A percentile compares a stretch with the other conserved stretches of the same genome.
These are phyloP conservation scores for Ustilago loliicola DNA, from an alignment of 1,284 basidiomycete genomes.

Conservation along the genomic window DNA sequence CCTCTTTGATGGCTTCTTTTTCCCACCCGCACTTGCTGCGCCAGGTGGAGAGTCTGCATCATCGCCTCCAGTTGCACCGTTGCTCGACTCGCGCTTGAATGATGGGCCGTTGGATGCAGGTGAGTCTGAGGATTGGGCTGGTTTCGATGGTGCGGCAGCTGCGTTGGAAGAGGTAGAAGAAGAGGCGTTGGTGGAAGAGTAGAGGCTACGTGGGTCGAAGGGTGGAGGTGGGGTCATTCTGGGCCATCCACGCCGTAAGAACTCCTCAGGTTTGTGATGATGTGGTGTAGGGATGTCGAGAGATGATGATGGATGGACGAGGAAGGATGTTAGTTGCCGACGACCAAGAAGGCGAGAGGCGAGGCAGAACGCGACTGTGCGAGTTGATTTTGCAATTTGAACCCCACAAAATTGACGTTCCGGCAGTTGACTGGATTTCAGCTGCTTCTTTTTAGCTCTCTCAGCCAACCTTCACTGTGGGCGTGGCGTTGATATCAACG, in stretches of 20 bases:
- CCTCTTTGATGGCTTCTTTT: constrained; percentile 56
- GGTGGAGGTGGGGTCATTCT: constrained; percentile 33
- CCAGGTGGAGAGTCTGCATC: constrained; percentile 21
- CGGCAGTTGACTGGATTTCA: background rate
- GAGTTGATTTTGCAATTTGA: constrained; percentile 1
- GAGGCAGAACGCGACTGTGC: background rate
- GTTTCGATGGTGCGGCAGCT: constrained; percentile 6
- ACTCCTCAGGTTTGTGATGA: background rate
- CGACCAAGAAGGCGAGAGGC: background rate
- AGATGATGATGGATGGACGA: constrained; percentile 6
- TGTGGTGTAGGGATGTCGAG: constrained; percentile 1
- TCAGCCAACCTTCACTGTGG: background rate
- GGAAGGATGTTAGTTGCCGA: background rate
- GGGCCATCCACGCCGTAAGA: constrained; percentile 9
- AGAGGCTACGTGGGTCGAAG: constrained; percentile 49
- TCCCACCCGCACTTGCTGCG: constrained; percentile 1
- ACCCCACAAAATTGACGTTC: constrained; percentile 2
- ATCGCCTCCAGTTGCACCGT: constrained; percentile 9
- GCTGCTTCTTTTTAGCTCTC: background rate
- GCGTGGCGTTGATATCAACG: constrained; percentile 18
- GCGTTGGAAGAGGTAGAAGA: constrained; percentile 15
- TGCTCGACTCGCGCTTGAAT: constrained; percentile 24
- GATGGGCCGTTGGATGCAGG: constrained; percentile 11
- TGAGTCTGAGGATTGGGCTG: constrained; percentile 6
- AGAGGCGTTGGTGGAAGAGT: constrained; percentile 26